Evolutionary conservation across 192 early-diverging fungal species (phyloP), one percentile per base, ranked within the genome.

Genomic region (Coemansia aciculifera): DNA sequence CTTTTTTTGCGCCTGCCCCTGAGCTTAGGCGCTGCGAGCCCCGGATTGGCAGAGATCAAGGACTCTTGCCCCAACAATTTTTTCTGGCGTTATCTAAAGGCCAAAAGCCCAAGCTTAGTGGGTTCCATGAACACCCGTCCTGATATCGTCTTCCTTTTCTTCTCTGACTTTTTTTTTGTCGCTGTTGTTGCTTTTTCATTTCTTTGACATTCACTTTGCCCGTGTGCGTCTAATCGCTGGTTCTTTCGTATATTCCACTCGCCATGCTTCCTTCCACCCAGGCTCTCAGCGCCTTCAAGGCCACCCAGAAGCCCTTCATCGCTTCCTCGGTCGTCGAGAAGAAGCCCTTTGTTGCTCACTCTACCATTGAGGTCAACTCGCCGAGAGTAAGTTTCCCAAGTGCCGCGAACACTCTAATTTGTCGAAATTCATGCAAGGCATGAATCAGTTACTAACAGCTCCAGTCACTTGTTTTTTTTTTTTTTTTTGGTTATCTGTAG

Each of bases 361-460:
- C 84, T 27, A 63, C 73, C 59, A 74, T 85, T 54, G 84, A 83
- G 72, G 63, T 85, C 56, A 69, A 79, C 80, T 83, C 84, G 71
- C 36, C 73, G 65, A 78, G 56, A 69, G 81, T 83, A 83, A 69
- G 76, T 68, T 31, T 67, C 49, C 32, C 13, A 19, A 4, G 44
- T 44, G 29, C 17, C 9, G 19, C 4, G 3, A 24, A 37, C 24
- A 4, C 12, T 40, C 10, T 40, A 48, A 7, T 23, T 48, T 48
- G 46, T 21, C 46, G n/a, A 48, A 48, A 48, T 21, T 48, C 46
- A 48, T 23, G 5, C n/a, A 48, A 48, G 19, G 21, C 46, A 48
- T 48, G 46, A 48, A 48, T 48, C 46, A 48, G 46, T 19, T 48
- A 19, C 46, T 48, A 48, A 48, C 46, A 6, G 19, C 8, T 6